These are phyloP conservation scores for Didymella keratinophila DNA, from an alignment of 2,329 filamentous ascomycete genomes.

Conservation along the genomic window DNA sequence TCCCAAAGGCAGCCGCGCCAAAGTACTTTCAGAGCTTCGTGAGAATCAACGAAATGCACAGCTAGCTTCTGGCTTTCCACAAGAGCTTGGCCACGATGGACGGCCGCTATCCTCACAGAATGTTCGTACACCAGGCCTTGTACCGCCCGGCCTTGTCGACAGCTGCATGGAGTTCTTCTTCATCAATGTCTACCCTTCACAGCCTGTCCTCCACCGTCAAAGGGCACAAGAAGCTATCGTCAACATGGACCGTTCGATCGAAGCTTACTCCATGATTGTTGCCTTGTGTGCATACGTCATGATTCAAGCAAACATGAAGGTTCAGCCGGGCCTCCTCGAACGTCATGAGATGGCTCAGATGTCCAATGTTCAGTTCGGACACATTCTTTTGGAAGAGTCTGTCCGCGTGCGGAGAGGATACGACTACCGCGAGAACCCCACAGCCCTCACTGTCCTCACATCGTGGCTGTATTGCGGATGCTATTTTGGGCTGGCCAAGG, in stretches of 20 bases:
- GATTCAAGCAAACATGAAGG: slow-evolving; percentile 58
- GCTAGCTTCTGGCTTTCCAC: slow-evolving; percentile 52
- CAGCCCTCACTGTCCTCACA: slow-evolving; percentile 65
- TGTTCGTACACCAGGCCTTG: slow-evolving; percentile 58
- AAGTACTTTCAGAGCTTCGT: slow-evolving; percentile 69
- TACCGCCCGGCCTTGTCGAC: slow-evolving; percentile 59
- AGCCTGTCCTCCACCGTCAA: slow-evolving; percentile 65
- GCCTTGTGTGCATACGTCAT: slow-evolving; percentile 60
- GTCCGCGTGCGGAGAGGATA: slow-evolving; percentile 63
- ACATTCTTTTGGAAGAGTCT: slow-evolving; percentile 66
- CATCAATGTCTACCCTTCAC: slow-evolving; percentile 69
- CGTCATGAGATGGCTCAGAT: slow-evolving; percentile 55
- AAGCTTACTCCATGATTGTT: slow-evolving; percentile 66
- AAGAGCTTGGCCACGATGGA: slow-evolving; percentile 52
- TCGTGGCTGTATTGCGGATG: slow-evolving; percentile 69
- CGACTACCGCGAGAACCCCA: slow-evolving; percentile 65
- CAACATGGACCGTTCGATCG: slow-evolving; percentile 60
- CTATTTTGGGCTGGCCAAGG: slow-evolving; percentile 68
- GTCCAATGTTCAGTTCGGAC: slow-evolving; percentile 57
- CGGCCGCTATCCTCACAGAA: slow-evolving; percentile 53
- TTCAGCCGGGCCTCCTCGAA: slow-evolving; percentile 56
- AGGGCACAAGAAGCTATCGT: slow-evolving; percentile 62
- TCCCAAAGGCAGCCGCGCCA: slow-evolving; percentile 68
- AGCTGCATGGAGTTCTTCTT: slow-evolving; percentile 69
- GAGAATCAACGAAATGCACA: slow-evolving; percentile 59